phyloP scores from a whole-genome alignment of 768 basidiomycete genomes.

The Termitomyces sp. region DNA sequence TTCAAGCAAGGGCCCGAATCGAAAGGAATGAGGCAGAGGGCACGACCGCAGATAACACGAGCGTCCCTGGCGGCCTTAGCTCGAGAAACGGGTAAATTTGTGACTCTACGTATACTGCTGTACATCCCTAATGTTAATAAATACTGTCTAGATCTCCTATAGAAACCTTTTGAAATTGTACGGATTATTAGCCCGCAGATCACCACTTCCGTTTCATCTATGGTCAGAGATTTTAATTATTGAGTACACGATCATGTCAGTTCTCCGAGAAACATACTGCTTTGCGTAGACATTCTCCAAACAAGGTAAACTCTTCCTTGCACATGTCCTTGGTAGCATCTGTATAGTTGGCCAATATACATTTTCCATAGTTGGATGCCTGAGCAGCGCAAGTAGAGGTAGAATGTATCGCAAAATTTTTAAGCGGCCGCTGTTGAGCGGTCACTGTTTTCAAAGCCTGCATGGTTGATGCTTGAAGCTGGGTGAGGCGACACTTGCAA shows the following conservation, averaged over 20 bases:
- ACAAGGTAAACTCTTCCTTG: slow-evolving; percentile 76
- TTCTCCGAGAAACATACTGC: slow-evolving; percentile 45
- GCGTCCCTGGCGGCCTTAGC: slow-evolving; percentile 33
- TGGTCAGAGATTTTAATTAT: background rate
- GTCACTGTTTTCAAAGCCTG: slow-evolving; percentile 18
- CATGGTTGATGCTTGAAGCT: slow-evolving; percentile 14
- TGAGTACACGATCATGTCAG: background rate
- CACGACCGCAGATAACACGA: slow-evolving; percentile 18
- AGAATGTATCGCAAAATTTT: slow-evolving; percentile 63
- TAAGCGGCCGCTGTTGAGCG: slow-evolving; percentile 40
- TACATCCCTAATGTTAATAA: background rate
- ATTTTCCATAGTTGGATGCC: slow-evolving; percentile 82
- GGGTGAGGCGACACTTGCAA: background rate
- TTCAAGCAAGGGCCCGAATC: slow-evolving; percentile 41
- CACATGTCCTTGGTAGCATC: slow-evolving; percentile 85
- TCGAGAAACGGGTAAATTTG: slow-evolving; percentile 16
- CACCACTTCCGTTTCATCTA: slow-evolving; percentile 32
- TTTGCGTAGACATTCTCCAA: slow-evolving; percentile 74
- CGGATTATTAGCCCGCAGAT: background rate
- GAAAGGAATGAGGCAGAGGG: slow-evolving; percentile 26
- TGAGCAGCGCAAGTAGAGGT: slow-evolving; percentile 68
- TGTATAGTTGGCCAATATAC: slow-evolving; percentile 75
- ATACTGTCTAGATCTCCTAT: background rate
- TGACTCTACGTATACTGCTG: background rate
- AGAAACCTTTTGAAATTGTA: background rate